These are phyloP conservation scores for Brassica hybrid DNA, from an alignment of 441 rosid genomes.

Conservation along the genomic window DNA sequence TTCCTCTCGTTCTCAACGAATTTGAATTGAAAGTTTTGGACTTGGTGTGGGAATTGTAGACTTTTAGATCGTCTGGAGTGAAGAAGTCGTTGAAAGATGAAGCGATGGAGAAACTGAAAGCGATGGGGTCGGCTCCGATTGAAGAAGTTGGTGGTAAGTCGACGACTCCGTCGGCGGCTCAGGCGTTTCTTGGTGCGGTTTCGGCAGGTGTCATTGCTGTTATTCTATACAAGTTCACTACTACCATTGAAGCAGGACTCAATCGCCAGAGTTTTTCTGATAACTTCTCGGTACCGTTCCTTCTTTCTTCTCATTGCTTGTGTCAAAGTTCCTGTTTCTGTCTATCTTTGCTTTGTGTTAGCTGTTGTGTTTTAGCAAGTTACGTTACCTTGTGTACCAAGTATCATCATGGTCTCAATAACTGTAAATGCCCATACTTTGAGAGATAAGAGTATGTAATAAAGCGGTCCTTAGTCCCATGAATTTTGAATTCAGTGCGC, in stretches of 20 bases:
- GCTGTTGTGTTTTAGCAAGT: background rate
- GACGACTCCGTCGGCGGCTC: slow-evolving; percentile 70
- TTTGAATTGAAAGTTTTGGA: background rate
- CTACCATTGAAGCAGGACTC: slow-evolving; percentile 72
- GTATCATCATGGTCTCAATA: background rate
- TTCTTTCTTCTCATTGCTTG: background rate
- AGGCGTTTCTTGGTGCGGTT: slow-evolving; percentile 77
- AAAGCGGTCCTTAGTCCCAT: background rate
- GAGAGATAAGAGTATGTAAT: background rate
- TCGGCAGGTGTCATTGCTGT: slow-evolving; percentile 82
- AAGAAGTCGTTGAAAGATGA: slow-evolving; percentile 74
- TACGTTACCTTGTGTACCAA: slow-evolving; percentile 22
- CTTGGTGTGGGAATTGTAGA: slow-evolving; percentile 46
- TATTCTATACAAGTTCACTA: slow-evolving; percentile 81
- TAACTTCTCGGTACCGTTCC: slow-evolving; percentile 59
- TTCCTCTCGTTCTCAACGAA: background rate
- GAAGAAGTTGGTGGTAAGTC: slow-evolving; percentile 53
- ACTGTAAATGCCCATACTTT: slow-evolving; percentile 6
- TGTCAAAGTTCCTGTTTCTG: background rate
- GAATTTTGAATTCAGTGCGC: background rate
- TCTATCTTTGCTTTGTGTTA: background rate
- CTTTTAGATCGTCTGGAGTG: slow-evolving; percentile 64
- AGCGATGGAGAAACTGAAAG: slow-evolving; percentile 72
- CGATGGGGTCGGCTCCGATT: slow-evolving; percentile 56
- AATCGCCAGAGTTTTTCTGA: slow-evolving; percentile 82